Conservation (phyloP, 768 basidiomycete species). For the Lentinula sp. region DNA sequence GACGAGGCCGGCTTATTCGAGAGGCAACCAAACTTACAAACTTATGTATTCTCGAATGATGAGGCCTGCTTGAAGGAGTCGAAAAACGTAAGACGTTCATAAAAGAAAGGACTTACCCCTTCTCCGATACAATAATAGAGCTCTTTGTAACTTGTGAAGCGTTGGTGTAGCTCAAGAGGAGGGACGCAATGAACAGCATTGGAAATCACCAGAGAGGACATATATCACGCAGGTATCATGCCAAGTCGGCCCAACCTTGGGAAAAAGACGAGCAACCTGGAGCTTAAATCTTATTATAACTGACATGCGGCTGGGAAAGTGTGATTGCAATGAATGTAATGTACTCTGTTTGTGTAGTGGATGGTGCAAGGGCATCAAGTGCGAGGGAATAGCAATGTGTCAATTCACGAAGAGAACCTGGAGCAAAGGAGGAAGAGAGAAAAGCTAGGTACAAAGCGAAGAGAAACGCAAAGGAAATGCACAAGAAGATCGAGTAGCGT, state of each 20-base stretch:
- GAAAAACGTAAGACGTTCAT: not conserved
- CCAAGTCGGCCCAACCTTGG: too few species aligned
- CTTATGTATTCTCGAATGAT: not conserved
- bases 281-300: not conserved
- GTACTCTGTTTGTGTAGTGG: not conserved
- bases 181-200: too few species aligned
- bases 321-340: not conserved
- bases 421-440: not conserved
- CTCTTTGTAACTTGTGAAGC: too few species aligned
- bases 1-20: not conserved
- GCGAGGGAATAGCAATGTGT: conserved; percentile 2
- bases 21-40: not conserved
- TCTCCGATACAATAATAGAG: not conserved
- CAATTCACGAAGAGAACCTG: not conserved
- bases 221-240: too few species aligned
- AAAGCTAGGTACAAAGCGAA: not conserved
- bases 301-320: not conserved
- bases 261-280: too few species aligned
- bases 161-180: too few species aligned
- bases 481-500: not conserved
- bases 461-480: conserved; percentile 2
- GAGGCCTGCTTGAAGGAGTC: not conserved
- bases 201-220: too few species aligned
- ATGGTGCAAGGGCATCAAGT: not conserved
- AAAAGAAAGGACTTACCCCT: not conserved